A percentile compares a stretch with the other conserved stretches of the same genome.
Conservation (phyloP, 2,329 filamentous ascomycete species). For the Penicillium sp. region DNA sequence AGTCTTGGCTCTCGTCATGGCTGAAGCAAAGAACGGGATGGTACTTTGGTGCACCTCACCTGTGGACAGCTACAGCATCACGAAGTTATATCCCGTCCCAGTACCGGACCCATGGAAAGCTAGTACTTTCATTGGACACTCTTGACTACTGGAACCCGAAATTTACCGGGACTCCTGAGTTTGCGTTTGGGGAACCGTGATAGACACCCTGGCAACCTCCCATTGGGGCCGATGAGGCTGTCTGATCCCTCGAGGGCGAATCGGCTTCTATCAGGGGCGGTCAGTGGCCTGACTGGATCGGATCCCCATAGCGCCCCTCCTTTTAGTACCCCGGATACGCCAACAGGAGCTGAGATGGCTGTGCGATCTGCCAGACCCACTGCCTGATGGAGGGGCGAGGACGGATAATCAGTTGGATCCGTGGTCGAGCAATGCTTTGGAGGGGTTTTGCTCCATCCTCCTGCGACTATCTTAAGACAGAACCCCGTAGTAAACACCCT, state of each 20-base stretch:
- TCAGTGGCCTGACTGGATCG: constrained; percentile 8
- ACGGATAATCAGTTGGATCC: constrained; percentile 5
- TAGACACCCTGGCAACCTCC: neutral
- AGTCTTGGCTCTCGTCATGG: neutral
- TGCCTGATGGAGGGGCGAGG: constrained; percentile 3
- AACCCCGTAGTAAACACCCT: neutral
- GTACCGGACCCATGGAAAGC: neutral
- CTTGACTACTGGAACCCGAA: neutral
- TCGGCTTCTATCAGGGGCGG: neutral
- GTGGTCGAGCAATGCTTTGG: constrained; percentile 10
- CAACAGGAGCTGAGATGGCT: constrained; percentile 3
- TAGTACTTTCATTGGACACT: neutral
- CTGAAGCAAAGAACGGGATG: neutral
- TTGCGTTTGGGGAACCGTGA: neutral
- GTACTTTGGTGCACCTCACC: neutral
- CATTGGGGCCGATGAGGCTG: neutral
- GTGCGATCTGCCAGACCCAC: constrained; percentile 13
- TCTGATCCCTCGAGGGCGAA: neutral
- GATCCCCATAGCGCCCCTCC: neutral
- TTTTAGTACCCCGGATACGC: neutral
- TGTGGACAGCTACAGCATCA: neutral
- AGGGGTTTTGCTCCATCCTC: constrained; percentile 7
- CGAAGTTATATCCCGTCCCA: neutral
- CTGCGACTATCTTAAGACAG: constrained; percentile 7
- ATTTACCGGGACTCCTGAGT: neutral